These are phyloP conservation scores for Hypoxylon sp. DNA, from an alignment of 2,329 filamentous ascomycete species.

Conservation along the genomic window DNA sequence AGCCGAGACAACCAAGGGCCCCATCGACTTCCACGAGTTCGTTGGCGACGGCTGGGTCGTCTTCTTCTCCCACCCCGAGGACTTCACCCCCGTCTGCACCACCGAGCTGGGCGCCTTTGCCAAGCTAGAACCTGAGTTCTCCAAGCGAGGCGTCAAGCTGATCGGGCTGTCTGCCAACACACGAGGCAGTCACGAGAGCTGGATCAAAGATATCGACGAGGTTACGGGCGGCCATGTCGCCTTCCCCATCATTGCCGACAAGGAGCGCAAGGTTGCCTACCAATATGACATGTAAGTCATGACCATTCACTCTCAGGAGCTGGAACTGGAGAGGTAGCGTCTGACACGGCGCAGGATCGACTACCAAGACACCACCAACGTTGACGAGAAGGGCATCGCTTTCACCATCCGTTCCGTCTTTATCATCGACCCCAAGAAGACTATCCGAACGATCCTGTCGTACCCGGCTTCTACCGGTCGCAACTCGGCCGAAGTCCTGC, in stretches of 20 bases:
- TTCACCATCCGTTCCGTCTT: constrained; percentile 96
- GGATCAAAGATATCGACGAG: constrained; percentile 90
- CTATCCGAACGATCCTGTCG: constrained; percentile 88
- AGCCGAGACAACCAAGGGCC: constrained; percentile 79
- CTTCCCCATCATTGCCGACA: constrained; percentile 85
- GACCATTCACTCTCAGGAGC: neutral
- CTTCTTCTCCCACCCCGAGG: constrained; percentile 85
- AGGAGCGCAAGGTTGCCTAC: constrained; percentile 77
- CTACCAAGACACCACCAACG: constrained; percentile 81
- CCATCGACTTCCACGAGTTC: constrained; percentile 85
- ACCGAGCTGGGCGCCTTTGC: constrained; percentile 94
- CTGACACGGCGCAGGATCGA: constrained; percentile 63
- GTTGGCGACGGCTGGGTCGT: constrained; percentile 81
- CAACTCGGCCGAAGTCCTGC: constrained; percentile 80
- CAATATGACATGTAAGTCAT: constrained; percentile 76
- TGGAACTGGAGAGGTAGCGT: neutral
- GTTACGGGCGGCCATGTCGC: constrained; percentile 73
- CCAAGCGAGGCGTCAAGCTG: constrained; percentile 86
- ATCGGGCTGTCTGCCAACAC: constrained; percentile 91
- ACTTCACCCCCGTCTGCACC: constrained; percentile 95
- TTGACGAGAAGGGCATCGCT: constrained; percentile 82
- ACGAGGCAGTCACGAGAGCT: constrained; percentile 81
- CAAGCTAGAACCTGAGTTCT: constrained; percentile 87
- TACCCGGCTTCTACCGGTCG: constrained; percentile 92
- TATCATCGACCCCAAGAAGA: constrained; percentile 93